Evolutionary conservation across 1,284 basidiomycete genomes (phyloP), one percentile per base, ranked within the genome.

Genomic region (Malassezia nana): DNA sequence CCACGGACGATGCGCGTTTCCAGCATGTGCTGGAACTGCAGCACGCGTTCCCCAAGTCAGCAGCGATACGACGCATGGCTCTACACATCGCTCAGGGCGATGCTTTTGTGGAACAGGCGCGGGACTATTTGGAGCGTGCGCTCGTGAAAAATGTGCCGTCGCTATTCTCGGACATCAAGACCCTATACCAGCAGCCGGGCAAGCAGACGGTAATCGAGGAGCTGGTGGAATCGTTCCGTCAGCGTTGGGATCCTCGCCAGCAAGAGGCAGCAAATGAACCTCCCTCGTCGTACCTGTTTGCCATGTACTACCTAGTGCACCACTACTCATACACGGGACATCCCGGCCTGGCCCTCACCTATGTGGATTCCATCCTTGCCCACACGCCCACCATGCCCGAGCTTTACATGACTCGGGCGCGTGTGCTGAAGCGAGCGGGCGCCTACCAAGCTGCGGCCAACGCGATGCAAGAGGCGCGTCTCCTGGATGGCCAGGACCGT

Each of bases 371-470:
- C 1, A 81, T 89, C 1, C 77, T 90, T 15, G 68, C 77, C 16
- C 92, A 98, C 72, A 94, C 94, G 0, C 91, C 94, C 0, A 92
- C 91, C 0, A 77, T 98, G 1, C 92, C 94, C 0, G 94, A 99
- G 65, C 77, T 98, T 24, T 82, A 86, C 67, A 85, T 87, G 75
- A 83, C 84, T 57, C 84, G 84, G 65, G 94, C 84, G 0, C 83
- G 88, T 4, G 81, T 89, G 22, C 77, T 94, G 44, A 98, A 98
- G 73, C 83, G 90, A 4, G 80, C 84, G 0, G 92, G 92, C 0
- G 89, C 95, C 64, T 78, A 80, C 1, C 75, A 80, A 33, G 84
- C 83, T 0, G 92, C 91, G 29, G 85, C 86, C 0, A 75, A 79
- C 25, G 80, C 81, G 39, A 82, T 92, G 77, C 85, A 92, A 64